Evolutionary conservation across 805 yeast species (phyloP), one percentile per base, ranked within the genome.

Genomic region (Vanderwaltozyma yarrowii): DNA sequence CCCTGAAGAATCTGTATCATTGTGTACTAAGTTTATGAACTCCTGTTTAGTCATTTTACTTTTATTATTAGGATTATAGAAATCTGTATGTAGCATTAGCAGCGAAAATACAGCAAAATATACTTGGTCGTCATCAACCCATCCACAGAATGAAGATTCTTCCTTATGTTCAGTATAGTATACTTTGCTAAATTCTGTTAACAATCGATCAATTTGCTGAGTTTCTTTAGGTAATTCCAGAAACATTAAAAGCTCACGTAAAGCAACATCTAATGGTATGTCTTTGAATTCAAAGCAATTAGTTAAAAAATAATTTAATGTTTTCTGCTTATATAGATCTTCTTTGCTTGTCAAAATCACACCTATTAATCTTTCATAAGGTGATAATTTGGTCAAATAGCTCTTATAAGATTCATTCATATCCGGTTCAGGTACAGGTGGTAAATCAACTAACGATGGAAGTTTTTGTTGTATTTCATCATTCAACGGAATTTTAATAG

Each of bases 71-170:
- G 70, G 68, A 58, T 81, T 82, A 61, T 78, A 82, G 41, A 65
- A 70, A 51, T 81, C 92, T 0, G 92, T 82, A 51, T 82, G 89
- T 24, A 82, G 60, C 69, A 82, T 76, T 33, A 82, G 65, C 30
- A 82, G 55, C 2, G 86, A 76, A 49, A 77, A 82, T 1, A 76
- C 67, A 11, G 80, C 51, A 33, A 78, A 72, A 49, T 80, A 78
- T 8, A 80, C 74, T 31, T 76, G 74, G 40, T 78, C 82, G 7
- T 50, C 41, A 41, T 51, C 47, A 14, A 49, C 51, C 69, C 69
- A 65, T 3, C 49, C 37, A 24, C 45, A 42, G 30, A 30, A 38
- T 5, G 27, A 35, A 5, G 31, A 36, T 24, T 28, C 26, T 16
- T 43, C 28, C 16, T 27, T 32, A 38, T 58, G 56, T 16, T 45